These are phyloP conservation scores for Ophiostoma tasmaniense DNA, from an alignment of 2,329 filamentous ascomycete genomes.

Conservation along the genomic window DNA sequence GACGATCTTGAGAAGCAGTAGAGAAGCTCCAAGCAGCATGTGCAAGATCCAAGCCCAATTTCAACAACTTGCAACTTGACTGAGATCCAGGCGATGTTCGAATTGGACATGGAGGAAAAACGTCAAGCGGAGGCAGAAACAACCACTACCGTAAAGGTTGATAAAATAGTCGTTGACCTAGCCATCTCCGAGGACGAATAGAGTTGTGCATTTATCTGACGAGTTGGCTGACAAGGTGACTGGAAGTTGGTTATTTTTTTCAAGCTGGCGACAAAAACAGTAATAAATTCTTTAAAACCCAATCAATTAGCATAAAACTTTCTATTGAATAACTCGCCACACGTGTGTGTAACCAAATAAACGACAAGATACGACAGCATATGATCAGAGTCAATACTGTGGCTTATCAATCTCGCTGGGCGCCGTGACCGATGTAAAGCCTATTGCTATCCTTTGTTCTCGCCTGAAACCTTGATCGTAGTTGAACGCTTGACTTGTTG, in stretches of 20 bases:
- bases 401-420: not conserved
- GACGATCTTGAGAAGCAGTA: constrained; percentile 44
- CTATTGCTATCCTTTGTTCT: not conserved
- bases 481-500: not conserved
- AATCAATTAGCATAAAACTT: not conserved
- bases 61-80: not conserved
- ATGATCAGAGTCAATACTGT: no score
- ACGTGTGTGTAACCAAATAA: not conserved
- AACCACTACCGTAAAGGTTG: not conserved
- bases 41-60: not conserved
- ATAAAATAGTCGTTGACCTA: not conserved
- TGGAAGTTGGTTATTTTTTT: not conserved
- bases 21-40: not conserved
- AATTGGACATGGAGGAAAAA: no score
- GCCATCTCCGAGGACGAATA: no score
- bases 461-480: not conserved
- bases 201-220: not conserved
- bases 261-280: not conserved
- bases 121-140: not conserved
- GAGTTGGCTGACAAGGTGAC: not conserved
- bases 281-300: not conserved
- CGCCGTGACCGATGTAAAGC: not conserved
- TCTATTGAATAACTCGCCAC: not conserved
- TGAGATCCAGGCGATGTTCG: not conserved
- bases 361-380: no score